Base-by-base conservation (phyloP, 768 basidiomycete species). In the Trametopsis cervina region DNA sequence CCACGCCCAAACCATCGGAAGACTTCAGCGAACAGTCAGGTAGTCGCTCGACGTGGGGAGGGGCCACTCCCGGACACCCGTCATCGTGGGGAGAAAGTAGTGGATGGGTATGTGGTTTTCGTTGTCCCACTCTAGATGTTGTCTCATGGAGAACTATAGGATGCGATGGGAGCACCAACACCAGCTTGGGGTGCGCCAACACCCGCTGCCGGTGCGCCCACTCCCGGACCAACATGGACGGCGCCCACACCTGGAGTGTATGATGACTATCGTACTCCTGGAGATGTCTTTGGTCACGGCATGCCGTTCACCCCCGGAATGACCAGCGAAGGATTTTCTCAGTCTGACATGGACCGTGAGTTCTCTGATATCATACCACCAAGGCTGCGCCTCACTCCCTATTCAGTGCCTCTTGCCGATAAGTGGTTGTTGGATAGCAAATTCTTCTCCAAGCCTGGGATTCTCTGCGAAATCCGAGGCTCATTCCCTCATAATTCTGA, bases 181-280 rank as follows among this genome's bases (percentile, higher is more conserved):
- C 57, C 58, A 17, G 56, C 46, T 26, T 45, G 55, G 22, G 39
- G 40, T 18, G 63, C 58, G 21, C 58, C 62, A 40, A 66, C 67
- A 29, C 64, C 63, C 3, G 62, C 55, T 7, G 57, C 73, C 13
- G 40, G 35, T 37, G 45, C 45, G 4, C 76, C 78, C 4, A 80
- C 78, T 15, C 79, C 78, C 26, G 46, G 51, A 42, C 29, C 39
- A n/a, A 41, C 49, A 24, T 44, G 38, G 35, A 36, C 53, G 13
- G 41, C 27, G 11, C 54, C 42, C 2, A 50, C 50, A 12, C 44
- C 55, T n/a, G n/a, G n/a, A n/a, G n/a, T n/a, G 22, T 57, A 53
- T 47, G 43, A 55, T 21, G 45, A 40, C n/a, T 25, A 39, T 20
- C 12, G 47, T 4, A 43, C 35, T 5, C 26, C 36, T 15, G 35